Base-by-base conservation (phyloP, 257 asterid species). In the Capsicum chinense region DNA sequence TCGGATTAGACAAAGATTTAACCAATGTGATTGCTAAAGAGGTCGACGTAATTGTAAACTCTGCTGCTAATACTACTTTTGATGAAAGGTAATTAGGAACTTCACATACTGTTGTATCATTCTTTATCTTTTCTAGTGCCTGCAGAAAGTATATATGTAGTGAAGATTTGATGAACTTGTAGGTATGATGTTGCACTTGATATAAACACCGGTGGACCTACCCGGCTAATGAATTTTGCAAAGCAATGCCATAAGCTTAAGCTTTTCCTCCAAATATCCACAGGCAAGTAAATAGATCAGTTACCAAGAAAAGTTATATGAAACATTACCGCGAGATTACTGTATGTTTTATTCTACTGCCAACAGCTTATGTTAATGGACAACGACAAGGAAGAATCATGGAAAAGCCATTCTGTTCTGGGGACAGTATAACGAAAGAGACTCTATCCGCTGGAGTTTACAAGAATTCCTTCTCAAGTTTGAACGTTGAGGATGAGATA, bases 311-410 rank as follows among this genome's bases (percentile, higher is more conserved):
- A 26, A 26, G 33, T 26, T 81, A 67, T 12, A 33, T 14, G 6
- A 6, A 44, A 4, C 60, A 56, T 13, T 14, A 56, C n/a, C 1
- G 17, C 9, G 56, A 50, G 9, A 50, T 37, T 33, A 79, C 59
- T 80, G 59, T 21, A 59, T 47, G 26, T 62, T 33, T 60, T 42
- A 37, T 68, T 59, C 12, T 59, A 42, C 17, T 68, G 26, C 33
- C 80, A 58, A 80, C 97, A 96, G 99, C 99, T 83, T 96, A 96
- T 86, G 98, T 93, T 50, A 96, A 96, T 80, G 99, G 98, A 68
- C 92, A 90, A 85, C 85, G 97, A 88, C 93, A 93, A 87, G 99
- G 99, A 74, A 90, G 88, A 80, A 86, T 94, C 48, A 92, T 90
- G 94, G 99, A 96, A 63, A 94, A 91, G 87, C 92, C 97, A 1